Evolutionary conservation across 192 early-diverging fungal species (phyloP).

Genomic region (Piromyces finnis): DNA sequence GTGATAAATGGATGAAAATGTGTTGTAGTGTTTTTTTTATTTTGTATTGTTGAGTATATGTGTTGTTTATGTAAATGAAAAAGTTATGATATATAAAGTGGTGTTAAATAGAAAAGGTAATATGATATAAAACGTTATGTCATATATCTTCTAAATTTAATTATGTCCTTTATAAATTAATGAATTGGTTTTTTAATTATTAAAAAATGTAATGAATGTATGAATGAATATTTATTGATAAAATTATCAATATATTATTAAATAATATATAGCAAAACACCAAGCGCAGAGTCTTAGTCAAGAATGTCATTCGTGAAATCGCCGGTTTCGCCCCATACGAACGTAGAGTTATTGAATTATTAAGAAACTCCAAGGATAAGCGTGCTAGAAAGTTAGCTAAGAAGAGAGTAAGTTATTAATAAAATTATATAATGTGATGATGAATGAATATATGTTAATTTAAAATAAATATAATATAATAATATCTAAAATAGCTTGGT

Average conservation of each 20-base stretch:
- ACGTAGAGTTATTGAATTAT: constrained; percentile 97
- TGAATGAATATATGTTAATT: not conserved
- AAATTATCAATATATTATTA: too few species aligned
- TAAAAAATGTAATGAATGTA: not conserved
- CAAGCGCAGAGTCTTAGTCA: constrained; percentile 80
- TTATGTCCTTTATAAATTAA: too few species aligned
- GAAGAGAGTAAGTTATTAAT: constrained; percentile 50
- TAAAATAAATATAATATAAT: not conserved
- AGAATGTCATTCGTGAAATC: constrained; percentile 89
- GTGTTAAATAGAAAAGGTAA: too few species aligned
- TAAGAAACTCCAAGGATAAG: constrained; percentile 99
- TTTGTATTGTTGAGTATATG: too few species aligned
- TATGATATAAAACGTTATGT: too few species aligned
- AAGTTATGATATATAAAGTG: too few species aligned
- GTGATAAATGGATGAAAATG: not conserved
- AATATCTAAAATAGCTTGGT: constrained; percentile 47
- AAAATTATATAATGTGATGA: constrained; percentile 2
- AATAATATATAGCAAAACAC: not conserved
- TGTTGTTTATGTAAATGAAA: too few species aligned
- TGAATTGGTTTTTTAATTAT: too few species aligned
- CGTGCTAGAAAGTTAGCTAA: constrained; percentile 97
- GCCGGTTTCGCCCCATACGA: constrained; percentile 96
- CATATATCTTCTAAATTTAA: too few species aligned
- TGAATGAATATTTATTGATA: not conserved
- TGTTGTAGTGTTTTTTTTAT: too few species aligned